Percentiles rank a stretch among this genome's conserved stretches.
Conservation (phyloP, 306 rosid species). For the Prunus campanulata region DNA sequence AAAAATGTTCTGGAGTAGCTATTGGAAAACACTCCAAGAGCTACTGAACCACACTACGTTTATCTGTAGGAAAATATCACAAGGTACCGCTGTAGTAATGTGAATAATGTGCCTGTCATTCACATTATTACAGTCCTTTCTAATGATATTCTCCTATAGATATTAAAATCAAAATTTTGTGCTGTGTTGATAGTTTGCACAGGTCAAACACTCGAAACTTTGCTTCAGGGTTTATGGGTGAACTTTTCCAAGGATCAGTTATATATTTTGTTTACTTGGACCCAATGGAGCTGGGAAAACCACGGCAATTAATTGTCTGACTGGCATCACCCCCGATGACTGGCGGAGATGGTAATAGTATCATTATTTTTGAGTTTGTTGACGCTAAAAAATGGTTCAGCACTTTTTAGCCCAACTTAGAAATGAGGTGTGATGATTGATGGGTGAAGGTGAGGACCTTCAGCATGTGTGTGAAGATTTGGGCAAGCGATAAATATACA, state of each 20-base stretch:
- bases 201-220: neutral
- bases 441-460: no score
- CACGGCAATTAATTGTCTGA: constrained; percentile 76
- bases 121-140: neutral
- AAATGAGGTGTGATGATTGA: no score
- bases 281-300: constrained; percentile 97
- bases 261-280: constrained; percentile 81
- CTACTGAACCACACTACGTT: neutral
- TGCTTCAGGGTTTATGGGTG: constrained; percentile 65
- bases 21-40: neutral
- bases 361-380: no score
- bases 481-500: no score
- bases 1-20: constrained; percentile 16
- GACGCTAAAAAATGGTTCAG: no score
- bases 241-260: constrained; percentile 72
- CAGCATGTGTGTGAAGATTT: no score
- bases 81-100: neutral
- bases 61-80: neutral
- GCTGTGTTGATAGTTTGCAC: neutral
- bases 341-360: no score
- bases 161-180: neutral
- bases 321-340: constrained; percentile 48
- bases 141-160: neutral
- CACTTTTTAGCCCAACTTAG: no score
- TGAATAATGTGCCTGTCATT: neutral